These are phyloP conservation scores for Epichloe gansuensis DNA, from an alignment of 2,329 filamentous ascomycete genomes.

Conservation along the genomic window DNA sequence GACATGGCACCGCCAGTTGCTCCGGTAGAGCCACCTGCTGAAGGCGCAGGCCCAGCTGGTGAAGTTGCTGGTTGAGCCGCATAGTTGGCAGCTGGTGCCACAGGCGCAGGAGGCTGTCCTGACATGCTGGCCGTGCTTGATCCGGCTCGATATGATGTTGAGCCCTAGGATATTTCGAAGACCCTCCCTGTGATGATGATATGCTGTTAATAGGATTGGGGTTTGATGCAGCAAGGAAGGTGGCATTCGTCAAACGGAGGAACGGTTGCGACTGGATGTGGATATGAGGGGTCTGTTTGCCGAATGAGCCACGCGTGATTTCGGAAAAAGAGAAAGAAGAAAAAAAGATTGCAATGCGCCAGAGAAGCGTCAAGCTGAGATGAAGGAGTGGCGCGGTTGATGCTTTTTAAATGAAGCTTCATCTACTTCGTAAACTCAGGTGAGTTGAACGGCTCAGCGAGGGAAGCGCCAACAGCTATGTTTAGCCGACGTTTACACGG, in stretches of 20 bases:
- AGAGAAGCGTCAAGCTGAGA: neutral
- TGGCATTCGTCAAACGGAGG: neutral
- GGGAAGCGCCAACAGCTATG: neutral
- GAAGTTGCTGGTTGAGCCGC: constrained; percentile 20
- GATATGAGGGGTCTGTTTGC: neutral
- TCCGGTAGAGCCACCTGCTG: constrained; percentile 20
- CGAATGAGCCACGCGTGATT: neutral
- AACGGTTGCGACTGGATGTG: neutral
- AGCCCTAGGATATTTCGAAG: neutral
- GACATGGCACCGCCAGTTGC: constrained; percentile 38
- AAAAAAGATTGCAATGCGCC: neutral
- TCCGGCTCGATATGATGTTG: neutral
- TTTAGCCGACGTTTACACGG: constrained; percentile 6
- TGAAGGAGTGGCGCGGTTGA: neutral
- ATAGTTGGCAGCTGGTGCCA: constrained; percentile 19
- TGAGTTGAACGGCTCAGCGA: neutral
- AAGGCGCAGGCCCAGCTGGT: constrained; percentile 18
- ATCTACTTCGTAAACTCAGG: neutral
- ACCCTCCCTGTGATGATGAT: neutral
- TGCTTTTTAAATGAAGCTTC: neutral
- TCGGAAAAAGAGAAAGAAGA: neutral
- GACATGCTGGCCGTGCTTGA: constrained; percentile 17
- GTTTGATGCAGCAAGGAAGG: neutral
- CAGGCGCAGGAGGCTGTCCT: constrained; percentile 18
- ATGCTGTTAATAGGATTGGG: neutral